Percentiles rank a stretch among this genome's conserved stretches.
Conservation (phyloP, 176 grass and related monocot species). For the Hordeum vulgare region MorexV3_pseudomolecules_assembly NC_058523.1:93529155-93529654, state of each 20-base stretch:
- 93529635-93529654: too few species aligned
- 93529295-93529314: conserved; percentile 30
- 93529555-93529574: background rate
- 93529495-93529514: background rate
- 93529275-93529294: background rate
- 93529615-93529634: too few species aligned
- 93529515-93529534: background rate
- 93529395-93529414: background rate
- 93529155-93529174: background rate
- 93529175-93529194: background rate
- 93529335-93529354: too few species aligned
- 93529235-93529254: background rate
- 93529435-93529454: background rate
- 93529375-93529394: background rate
- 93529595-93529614: background rate
- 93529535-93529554: background rate
- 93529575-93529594: background rate
- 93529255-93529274: background rate
- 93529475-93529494: too few species aligned
- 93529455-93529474: too few species aligned
- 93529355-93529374: too few species aligned
- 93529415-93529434: background rate
- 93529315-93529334: conserved; percentile 5
- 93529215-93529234: background rate
- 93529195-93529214: background rate